Evolutionary conservation across 768 basidiomycete genomes (phyloP), one percentile per base, ranked within the genome.

Genomic region (Leccinum uliginosum): DNA sequence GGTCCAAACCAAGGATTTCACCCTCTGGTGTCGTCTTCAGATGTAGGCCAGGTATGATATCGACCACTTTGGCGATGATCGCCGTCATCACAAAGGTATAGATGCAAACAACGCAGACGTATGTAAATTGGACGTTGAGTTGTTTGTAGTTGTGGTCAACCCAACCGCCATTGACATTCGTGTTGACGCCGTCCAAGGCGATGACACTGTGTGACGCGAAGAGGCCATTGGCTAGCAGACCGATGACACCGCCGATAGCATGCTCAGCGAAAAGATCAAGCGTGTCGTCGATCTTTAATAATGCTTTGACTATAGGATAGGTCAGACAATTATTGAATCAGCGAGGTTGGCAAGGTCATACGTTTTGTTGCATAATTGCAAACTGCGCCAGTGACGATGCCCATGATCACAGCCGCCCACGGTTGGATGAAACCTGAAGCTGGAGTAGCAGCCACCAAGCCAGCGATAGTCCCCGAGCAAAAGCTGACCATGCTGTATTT

Each of bases 201-300:
- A 86, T 84, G 50, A 93, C 77, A 7, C 74, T 73, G 6, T 73
- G 72, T 21, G 86, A 82, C 15, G 86, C 92, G 63, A 94, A 92
- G 63, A 94, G 78, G 15, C 74, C 91, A 55, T 89, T 93, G 61
- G 79, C 60, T 49, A 91, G 67, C 15, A 90, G 78, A 44, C 91
- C 93, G 51, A 90, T 72, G 40, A 91, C 82, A 24, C 92, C 91
- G 7, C 91, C 92, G 40, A 95, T 74, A 35, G 87, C 94, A 76
- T 97, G 94, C 65, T 91, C 86, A 17, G 93, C 93, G 69, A 93
- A 95, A 46, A 94, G 81, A 78, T 98, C 94, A 50, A 97, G 85
- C 0, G 92, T 85, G 66, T 96, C 94, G 67, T 97, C 94, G 54
- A 93, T 81, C 17, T 76, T 73, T 53, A 93, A 58, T 32, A 88